Percentiles rank a stretch among this genome's conserved stretches.
Evolutionary conservation across 1,139 yeast species (phyloP).

Genomic region (Zygoascus sp.): DNA sequence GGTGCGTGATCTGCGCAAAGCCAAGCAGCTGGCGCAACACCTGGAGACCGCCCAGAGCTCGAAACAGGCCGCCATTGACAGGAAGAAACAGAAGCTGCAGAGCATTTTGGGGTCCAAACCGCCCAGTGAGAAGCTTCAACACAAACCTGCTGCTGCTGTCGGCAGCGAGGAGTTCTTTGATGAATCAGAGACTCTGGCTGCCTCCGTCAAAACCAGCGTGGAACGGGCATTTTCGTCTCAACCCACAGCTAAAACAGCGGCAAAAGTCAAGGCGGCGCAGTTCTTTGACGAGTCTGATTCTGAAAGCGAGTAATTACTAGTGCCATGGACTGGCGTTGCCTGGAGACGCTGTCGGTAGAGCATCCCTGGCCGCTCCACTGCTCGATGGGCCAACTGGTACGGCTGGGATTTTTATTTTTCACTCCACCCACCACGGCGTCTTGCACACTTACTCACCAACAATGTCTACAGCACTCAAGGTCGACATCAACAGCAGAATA

Average conservation of each 20-base stretch:
- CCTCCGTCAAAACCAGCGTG: slow-evolving; percentile 16
- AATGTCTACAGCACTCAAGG: slow-evolving; percentile 17
- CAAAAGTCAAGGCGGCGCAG: background rate
- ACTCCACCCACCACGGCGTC: slow-evolving; percentile 7
- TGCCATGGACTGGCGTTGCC: background rate
- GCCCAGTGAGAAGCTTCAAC: slow-evolving; percentile 17
- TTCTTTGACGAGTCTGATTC: slow-evolving; percentile 3
- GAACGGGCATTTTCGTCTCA: slow-evolving; percentile 15
- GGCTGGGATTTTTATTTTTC: background rate
- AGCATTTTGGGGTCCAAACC: slow-evolving; percentile 27
- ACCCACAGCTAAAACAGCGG: background rate
- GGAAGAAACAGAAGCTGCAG: slow-evolving; percentile 35
- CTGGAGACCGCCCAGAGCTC: slow-evolving; percentile 30
- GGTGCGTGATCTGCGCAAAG: slow-evolving; percentile 34
- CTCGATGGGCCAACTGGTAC: background rate
- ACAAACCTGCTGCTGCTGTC: slow-evolving; percentile 31
- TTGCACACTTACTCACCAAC: background rate
- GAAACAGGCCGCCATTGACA: slow-evolving; percentile 26
- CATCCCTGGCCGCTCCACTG: no score
- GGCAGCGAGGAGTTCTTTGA: slow-evolving; percentile 38
- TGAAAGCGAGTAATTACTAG: background rate
- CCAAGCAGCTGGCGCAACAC: slow-evolving; percentile 36
- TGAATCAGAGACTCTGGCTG: slow-evolving; percentile 31
- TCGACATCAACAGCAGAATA: slow-evolving; percentile 21
- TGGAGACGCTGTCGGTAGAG: no score